Percentiles rank a stretch among this genome's conserved stretches.
Conservation (phyloP, 768 basidiomycete species). For the Russula earlei region DNA sequence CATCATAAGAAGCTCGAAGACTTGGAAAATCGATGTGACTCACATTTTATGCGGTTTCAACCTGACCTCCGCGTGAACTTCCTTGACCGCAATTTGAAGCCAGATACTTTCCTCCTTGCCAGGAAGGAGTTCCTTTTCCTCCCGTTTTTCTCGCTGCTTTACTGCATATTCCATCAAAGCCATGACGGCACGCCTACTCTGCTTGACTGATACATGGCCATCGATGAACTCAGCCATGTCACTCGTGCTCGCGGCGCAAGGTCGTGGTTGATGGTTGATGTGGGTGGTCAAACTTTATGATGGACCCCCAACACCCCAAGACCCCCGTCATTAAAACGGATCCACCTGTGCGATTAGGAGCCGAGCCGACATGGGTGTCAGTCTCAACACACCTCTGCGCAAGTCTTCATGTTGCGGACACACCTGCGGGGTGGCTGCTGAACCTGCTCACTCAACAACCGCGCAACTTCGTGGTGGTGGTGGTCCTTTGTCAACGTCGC, state of each 20-base stretch:
- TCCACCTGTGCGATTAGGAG: too few relatives aligned
- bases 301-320: conserved; percentile 4
- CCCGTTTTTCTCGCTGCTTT: conserved; percentile 52
- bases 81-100: conserved; percentile 83
- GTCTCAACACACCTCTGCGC: too few relatives aligned
- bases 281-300: neutral
- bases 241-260: neutral
- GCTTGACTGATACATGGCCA: conserved; percentile 54
- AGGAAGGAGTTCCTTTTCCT: conserved; percentile 65
- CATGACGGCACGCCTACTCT: conserved; percentile 70
- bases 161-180: conserved; percentile 66
- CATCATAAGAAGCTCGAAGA: neutral
- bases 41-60: conserved; percentile 83
- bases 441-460: too few relatives aligned
- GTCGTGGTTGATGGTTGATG: neutral
- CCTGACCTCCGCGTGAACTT: conserved; percentile 61
- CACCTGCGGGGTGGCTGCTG: too few relatives aligned
- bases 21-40: conserved; percentile 25
- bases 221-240: conserved; percentile 45
- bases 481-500: too few relatives aligned
- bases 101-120: conserved; percentile 81
- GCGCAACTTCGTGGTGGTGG: too few relatives aligned
- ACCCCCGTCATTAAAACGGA: too few relatives aligned
- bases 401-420: too few relatives aligned
- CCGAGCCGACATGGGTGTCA: too few relatives aligned